Evolutionary conservation across 2,329 filamentous ascomycete species (phyloP).

Genomic region (Alternaria infectoria): DNA sequence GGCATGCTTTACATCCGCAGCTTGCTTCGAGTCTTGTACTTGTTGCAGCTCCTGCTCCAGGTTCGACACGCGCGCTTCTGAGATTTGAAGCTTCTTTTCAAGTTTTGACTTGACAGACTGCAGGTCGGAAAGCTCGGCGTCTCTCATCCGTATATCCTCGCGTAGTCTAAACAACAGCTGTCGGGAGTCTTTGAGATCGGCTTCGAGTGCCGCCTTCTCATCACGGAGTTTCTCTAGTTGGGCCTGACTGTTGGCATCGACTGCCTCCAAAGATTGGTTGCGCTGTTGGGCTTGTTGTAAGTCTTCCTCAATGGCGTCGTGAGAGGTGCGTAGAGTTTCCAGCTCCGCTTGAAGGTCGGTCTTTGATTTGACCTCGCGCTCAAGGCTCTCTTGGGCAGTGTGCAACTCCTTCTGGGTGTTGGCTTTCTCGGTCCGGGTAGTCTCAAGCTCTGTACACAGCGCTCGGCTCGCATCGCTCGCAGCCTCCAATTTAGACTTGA

Average conservation of each 20-base stretch:
- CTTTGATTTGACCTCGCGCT: conserved; percentile 19
- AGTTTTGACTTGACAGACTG: conserved; percentile 27
- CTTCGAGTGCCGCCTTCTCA: conserved; percentile 27
- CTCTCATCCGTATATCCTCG: conserved; percentile 26
- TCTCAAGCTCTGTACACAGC: conserved; percentile 32
- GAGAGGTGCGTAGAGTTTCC: conserved; percentile 21
- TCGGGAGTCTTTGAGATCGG: conserved; percentile 25
- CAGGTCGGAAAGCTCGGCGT: conserved; percentile 30
- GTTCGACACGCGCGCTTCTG: conserved; percentile 22
- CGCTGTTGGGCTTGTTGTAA: conserved; percentile 29
- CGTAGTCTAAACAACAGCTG: conserved; percentile 26
- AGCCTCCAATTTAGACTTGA: conserved; percentile 20
- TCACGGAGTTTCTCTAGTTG: conserved; percentile 27
- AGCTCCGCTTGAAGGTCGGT: conserved; percentile 28
- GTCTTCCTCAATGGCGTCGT: conserved; percentile 22
- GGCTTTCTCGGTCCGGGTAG: conserved; percentile 19
- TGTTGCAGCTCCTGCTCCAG: conserved; percentile 29
- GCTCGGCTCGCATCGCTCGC: conserved; percentile 20
- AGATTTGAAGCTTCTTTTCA: conserved; percentile 26
- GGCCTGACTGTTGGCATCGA: conserved; percentile 20
- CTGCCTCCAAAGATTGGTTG: conserved; percentile 25
- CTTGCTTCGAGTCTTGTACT: conserved; percentile 18
- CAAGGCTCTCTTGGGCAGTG: conserved; percentile 14
- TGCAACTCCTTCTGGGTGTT: conserved; percentile 30
- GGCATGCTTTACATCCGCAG: conserved; percentile 17